Evolutionary conservation across 2,329 filamentous ascomycete species (phyloP).

Genomic region (Clonostachys chloroleuca): DNA sequence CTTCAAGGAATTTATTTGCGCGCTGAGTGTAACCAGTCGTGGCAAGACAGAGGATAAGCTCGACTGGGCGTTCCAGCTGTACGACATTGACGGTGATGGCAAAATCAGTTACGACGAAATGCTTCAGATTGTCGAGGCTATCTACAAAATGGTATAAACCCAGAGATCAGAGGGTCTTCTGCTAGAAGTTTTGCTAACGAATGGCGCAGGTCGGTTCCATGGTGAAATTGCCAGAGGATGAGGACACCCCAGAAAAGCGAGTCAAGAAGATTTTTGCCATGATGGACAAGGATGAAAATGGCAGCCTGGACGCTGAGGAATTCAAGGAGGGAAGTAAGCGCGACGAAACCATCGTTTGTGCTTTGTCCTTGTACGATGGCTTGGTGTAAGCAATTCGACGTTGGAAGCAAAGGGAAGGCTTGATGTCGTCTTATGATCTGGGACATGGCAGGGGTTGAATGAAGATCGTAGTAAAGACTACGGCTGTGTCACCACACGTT

Average conservation of each 20-base stretch:
- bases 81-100: slow-evolving; percentile 97
- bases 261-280: slow-evolving; percentile 98
- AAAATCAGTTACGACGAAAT: slow-evolving; percentile 99
- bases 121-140: slow-evolving; percentile 96
- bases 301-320: slow-evolving; percentile 91
- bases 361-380: slow-evolving; percentile 92
- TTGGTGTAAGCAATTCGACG: slow-evolving; percentile 57
- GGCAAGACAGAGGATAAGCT: slow-evolving; percentile 99
- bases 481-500: too few relatives aligned
- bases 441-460: too few relatives aligned
- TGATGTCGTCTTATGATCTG: too few relatives aligned
- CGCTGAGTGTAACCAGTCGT: slow-evolving; percentile 90
- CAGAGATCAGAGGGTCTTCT: not conserved
- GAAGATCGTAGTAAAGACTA: too few relatives aligned
- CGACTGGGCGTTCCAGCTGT: slow-evolving; percentile 98
- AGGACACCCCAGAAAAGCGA: slow-evolving; percentile 97
- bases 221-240: slow-evolving; percentile 97
- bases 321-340: slow-evolving; percentile 99
- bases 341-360: slow-evolving; percentile 97
- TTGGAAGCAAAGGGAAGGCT: too few relatives aligned
- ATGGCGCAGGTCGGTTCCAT: slow-evolving; percentile 81
- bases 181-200: not conserved
- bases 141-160: slow-evolving; percentile 91
- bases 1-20: slow-evolving; percentile 99
- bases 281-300: slow-evolving; percentile 99